Evolutionary conservation across 768 basidiomycete species (phyloP), one percentile per base, ranked within the genome.

Genomic region (Cytidiella melzeri): DNA sequence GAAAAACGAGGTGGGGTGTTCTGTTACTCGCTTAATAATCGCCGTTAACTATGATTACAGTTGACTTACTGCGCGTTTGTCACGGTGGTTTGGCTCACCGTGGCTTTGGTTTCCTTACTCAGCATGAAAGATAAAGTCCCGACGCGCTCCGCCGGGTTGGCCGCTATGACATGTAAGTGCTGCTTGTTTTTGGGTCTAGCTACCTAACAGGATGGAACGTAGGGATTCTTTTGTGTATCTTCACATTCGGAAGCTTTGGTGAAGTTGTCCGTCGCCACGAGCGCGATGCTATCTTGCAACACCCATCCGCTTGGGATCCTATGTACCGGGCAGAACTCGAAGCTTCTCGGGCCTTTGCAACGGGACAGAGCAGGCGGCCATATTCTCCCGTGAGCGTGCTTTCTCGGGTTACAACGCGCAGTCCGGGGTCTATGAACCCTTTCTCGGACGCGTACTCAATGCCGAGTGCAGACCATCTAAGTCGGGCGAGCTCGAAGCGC

Each of bases 231-330:
- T 72, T 81, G 15, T 81, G 81, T 0, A 43, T 78, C 12, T 65
- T 81, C 28, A 72, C 74, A 12, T 75, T 83, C 53, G 77, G 81
- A 54, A 81, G 78, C 61, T 81, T 80, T 54, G 69, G 74, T 38
- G 72, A 78, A 19, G 81, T 82, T 6, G 71, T 82, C 18, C 71
- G 69, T 25, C 71, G 82, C n/a, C 79, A 83, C 54, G 81, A 84
- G 59, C 65, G 71, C 39, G 81, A 83, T 38, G 70, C 73, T 1
- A 61, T 80, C 26, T 59, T 82, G 10, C 76, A 76, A 45, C 70
- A 76, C 48, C 71, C 78, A 2, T 61, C 66, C 3, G 65, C 67
- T 2, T 76, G 73, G 65, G 66, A 70, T 42, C 64, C 61, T 12
- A 62, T 68, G 34, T 51, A 61, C 26, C 64, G 63, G 45, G 66